Evolutionary conservation across 2,329 filamentous ascomycete genomes (phyloP), one percentile per base, ranked within the genome.

Genomic region (Cladosporium sp.): DNA sequence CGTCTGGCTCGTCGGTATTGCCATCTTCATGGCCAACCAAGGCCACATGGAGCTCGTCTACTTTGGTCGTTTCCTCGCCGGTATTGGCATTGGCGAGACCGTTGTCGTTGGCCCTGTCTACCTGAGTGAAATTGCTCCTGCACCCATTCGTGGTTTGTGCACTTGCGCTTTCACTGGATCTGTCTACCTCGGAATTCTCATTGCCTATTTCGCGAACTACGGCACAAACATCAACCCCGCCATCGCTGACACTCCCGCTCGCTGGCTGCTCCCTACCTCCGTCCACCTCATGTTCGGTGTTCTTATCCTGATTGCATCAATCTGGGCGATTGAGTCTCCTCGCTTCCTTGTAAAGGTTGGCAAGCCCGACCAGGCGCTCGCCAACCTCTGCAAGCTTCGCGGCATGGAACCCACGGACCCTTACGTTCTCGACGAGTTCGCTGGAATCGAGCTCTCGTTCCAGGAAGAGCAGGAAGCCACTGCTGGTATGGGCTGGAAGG

Each of bases 231-330:
- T 68, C 47, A 59, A 68, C 58, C 24, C 64, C 38, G 78, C 81
- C 69, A 80, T 83, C 67, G 79, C 81, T 26, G 75, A 81, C 52
- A 75, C 1, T 21, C 55, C 55, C 32, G 21, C 58, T 21, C 64
- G 58, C 71, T 81, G 84, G 84, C 82, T 89, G 54, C 85, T 92
- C 0, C 90, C 91, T 0, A 91, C 89, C 26, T 89, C 86, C 70
- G 80, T 93, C 65, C 90, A 93, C 74, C 82, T 93, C 76, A 92
- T 92, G 73, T 92, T 93, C 73, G 87, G 89, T 2, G 86, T 86
- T 4, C 76, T 93, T 65, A 92, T 92, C 74, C 85, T 92, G 73
- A 72, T 87, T 66, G 81, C 92, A 15, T 89, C 86, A 8, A 88
- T 86, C 2, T 75, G 88, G 58, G 88, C 87, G 72, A 69, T 70